A percentile compares a stretch with the other conserved stretches of the same genome.
phyloP scores from a whole-genome alignment of 805 yeast species.

The Cyberlindnera suaveolens region DNA sequence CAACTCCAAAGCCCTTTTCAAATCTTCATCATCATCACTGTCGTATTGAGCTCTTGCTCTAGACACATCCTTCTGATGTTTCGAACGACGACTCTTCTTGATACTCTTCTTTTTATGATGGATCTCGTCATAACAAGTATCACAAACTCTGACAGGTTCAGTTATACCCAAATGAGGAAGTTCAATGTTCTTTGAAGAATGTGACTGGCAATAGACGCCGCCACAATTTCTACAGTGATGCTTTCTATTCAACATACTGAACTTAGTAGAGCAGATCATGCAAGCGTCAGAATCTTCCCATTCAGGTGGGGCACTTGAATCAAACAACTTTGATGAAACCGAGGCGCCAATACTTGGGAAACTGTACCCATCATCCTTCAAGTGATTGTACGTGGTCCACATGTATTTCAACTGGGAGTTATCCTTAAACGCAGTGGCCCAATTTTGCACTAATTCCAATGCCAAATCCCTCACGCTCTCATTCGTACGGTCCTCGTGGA shows the following conservation, averaged over 20 bases:
- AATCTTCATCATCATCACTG: slow-evolving; percentile 67
- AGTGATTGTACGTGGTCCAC: slow-evolving; percentile 49
- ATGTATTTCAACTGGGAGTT: slow-evolving; percentile 64
- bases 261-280: slow-evolving; percentile 82
- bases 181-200: slow-evolving; percentile 67
- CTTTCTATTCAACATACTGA: slow-evolving; percentile 78
- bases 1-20: slow-evolving; percentile 70
- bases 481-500: slow-evolving; percentile 35
- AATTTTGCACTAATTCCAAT: slow-evolving; percentile 61
- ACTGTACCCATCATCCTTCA: slow-evolving; percentile 54
- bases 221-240: slow-evolving; percentile 98
- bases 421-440: slow-evolving; percentile 69
- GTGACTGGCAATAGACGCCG: slow-evolving; percentile 83
- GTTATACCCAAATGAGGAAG: slow-evolving; percentile 81
- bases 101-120: slow-evolving; percentile 30
- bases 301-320: slow-evolving; percentile 91
- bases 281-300: slow-evolving; percentile 96
- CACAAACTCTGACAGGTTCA: slow-evolving; percentile 91
- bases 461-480: slow-evolving; percentile 53
- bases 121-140: slow-evolving; percentile 70
- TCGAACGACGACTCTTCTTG: slow-evolving; percentile 17
- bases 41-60: slow-evolving; percentile 21
- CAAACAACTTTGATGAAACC: slow-evolving; percentile 53
- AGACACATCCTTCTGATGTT: slow-evolving; percentile 21
- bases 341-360: slow-evolving; percentile 48